These are phyloP conservation scores for Botrytis aclada DNA, from an alignment of 2,329 filamentous ascomycete genomes.

Conservation along the genomic window DNA sequence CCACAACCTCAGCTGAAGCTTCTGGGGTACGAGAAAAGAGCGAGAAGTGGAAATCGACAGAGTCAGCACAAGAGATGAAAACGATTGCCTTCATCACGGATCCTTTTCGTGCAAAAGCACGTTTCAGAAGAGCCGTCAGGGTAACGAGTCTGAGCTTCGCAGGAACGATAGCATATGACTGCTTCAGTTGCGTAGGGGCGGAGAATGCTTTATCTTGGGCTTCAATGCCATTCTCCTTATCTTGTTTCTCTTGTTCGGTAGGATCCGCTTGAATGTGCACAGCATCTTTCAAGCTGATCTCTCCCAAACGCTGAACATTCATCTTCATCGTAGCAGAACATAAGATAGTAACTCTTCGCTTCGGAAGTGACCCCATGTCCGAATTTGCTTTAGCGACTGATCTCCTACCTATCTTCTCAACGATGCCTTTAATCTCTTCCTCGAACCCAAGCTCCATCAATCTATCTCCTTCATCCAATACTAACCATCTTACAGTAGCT, in stretches of 20 bases:
- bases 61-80: constrained; percentile 95
- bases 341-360: constrained; percentile 77
- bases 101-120: constrained; percentile 81
- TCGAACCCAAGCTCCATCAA: constrained; percentile 98
- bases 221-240: constrained; percentile 47
- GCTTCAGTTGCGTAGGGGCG: constrained; percentile 89
- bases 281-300: constrained; percentile 92
- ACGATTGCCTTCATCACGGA: constrained; percentile 96
- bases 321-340: constrained; percentile 98
- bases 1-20: constrained; percentile 38
- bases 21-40: constrained; percentile 53
- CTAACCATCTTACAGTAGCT: constrained; percentile 85
- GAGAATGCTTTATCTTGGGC: constrained; percentile 58
- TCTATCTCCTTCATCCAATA: constrained; percentile 95
- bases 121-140: constrained; percentile 77
- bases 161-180: constrained; percentile 82
- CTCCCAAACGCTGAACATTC: constrained; percentile 88
- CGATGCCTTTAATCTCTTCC: constrained; percentile 84
- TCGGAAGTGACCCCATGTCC: constrained; percentile 61
- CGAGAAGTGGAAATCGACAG: constrained; percentile 94
- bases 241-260: constrained; percentile 47
- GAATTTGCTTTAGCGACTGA: constrained; percentile 58
- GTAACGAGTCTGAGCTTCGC: constrained; percentile 90
- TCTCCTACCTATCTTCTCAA: constrained; percentile 71
- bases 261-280: constrained; percentile 75